Evolutionary conservation across 169 alveolate species (phyloP), one percentile per base, ranked within the genome.

Genomic region (Plasmodium yoelii): DNA sequence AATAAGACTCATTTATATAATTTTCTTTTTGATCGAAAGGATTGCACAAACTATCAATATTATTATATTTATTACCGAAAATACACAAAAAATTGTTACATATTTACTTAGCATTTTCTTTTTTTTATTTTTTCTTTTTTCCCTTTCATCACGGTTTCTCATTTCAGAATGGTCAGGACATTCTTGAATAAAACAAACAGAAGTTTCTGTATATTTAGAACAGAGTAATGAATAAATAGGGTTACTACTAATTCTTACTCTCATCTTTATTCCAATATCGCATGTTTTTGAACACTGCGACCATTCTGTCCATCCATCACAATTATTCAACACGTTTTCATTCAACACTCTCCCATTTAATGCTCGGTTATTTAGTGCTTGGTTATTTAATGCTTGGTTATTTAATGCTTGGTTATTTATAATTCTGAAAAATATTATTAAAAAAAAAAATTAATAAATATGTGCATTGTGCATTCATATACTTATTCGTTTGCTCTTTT

Each of bases 241-340:
- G 4, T 46, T 9, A 22, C 46, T 28, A 18, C 73, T 51, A 5
- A 28, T 3, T 65, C 61, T 39, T 8, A 42, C 73, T 44, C 90
- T 26, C 44, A 82, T 42, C 42, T 64, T 82, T 7, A 82, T 60
- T 67, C 90, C 90, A 19, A 65, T 44, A 22, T 51, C 90, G 15
- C 90, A 82, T 55, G 90, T 53, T 56, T 82, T 82, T 39, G 90
- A 82, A 5, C 90, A 82, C 0, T 3, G 19, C 10, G 71, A 24
- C 90, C 90, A 82, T 1, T 82, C 90, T 12, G 84, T 19, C 90
- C 90, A 82, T 19, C 3, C 15, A 26, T 68, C 84, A 51, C 90
- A 82, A 10, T 65, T 8, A 44, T 42, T 22, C 47, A 19, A 15
- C 12, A 18, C 53, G 6, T 18, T 51, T 75, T 61, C 90, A 28